Evolutionary conservation across 805 yeast genomes (phyloP).

Genomic region (Yamadazyma nakazawae): DNA sequence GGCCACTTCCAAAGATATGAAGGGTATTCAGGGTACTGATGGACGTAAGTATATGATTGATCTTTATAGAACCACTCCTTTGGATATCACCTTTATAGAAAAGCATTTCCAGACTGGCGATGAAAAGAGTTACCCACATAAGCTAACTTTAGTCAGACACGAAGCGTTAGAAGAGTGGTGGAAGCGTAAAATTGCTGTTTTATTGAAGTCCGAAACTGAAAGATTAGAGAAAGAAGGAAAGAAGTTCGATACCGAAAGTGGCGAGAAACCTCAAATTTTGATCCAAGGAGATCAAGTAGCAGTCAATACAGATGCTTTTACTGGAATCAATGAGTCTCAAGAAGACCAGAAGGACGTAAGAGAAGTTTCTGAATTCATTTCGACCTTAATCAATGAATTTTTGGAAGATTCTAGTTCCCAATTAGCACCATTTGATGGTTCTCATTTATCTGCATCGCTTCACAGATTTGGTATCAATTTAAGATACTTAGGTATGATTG

Average conservation of each 20-base stretch:
- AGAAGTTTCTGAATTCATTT: conserved; percentile 64
- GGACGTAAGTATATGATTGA: conserved; percentile 83
- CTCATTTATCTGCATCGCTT: conserved; percentile 61
- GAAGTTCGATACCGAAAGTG: conserved; percentile 26
- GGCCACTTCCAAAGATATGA: conserved; percentile 71
- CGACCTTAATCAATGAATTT: conserved; percentile 59
- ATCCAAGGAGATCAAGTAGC: conserved; percentile 53
- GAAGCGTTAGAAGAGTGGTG: conserved; percentile 94
- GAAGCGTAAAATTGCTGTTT: conserved; percentile 58
- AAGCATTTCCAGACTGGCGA: conserved; percentile 38
- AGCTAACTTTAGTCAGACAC: conserved; percentile 71
- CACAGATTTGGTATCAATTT: conserved; percentile 85
- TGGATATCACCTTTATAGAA: conserved; percentile 75
- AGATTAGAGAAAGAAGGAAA: conserved; percentile 38
- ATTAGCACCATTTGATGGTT: conserved; percentile 77
- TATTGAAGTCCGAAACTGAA: conserved; percentile 49
- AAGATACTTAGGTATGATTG: conserved; percentile 77
- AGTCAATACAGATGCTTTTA: conserved; percentile 78
- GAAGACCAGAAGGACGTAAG: conserved; percentile 65
- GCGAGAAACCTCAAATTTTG: conserved; percentile 47
- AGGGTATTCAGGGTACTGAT: conserved; percentile 84
- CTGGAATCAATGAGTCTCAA: conserved; percentile 37
- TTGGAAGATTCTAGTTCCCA: conserved; percentile 53
- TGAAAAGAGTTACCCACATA: conserved; percentile 69
- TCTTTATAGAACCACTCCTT: conserved; percentile 77